These are phyloP conservation scores for Caloboletus firmus DNA, from an alignment of 1,284 basidiomycete genomes.

Conservation along the genomic window DNA sequence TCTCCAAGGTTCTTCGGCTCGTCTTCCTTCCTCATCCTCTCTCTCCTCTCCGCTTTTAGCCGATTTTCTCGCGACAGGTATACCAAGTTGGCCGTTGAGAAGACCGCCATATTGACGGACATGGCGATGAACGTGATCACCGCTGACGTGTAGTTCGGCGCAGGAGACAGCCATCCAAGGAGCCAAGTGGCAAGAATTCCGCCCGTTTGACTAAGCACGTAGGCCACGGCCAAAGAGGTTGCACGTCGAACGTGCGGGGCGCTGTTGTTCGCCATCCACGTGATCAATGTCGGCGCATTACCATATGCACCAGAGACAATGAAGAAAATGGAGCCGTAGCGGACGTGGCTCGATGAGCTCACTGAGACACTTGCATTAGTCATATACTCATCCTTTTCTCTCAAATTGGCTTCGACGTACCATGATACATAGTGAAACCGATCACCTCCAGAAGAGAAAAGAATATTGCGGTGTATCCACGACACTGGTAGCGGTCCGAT, in stretches of 20 bases:
- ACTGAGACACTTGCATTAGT: conserved; percentile 9
- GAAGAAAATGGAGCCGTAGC: conserved; percentile 54
- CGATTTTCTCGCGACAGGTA: conserved; percentile 27
- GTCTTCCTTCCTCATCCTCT: conserved; percentile 9
- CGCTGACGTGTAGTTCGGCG: conserved; percentile 44
- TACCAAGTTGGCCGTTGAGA: conserved; percentile 34
- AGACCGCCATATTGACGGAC: conserved; percentile 35
- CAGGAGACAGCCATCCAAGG: conserved; percentile 43
- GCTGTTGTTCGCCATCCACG: conserved; percentile 62
- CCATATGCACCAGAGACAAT: conserved; percentile 48
- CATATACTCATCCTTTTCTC: not conserved
- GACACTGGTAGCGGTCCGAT: conserved; percentile 46
- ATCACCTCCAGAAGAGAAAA: conserved; percentile 39
- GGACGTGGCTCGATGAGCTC: conserved; percentile 35
- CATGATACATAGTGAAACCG: conserved; percentile 52
- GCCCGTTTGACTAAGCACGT: too few species aligned
- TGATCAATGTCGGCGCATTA: conserved; percentile 43
- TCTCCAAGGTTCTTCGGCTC: conserved; percentile 29
- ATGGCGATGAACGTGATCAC: conserved; percentile 40
- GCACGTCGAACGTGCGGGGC: conserved; percentile 55
- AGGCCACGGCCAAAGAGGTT: too few species aligned
- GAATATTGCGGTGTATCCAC: conserved; percentile 42
- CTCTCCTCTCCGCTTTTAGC: conserved; percentile 24
- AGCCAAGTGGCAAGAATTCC: conserved; percentile 61
- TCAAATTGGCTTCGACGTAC: conserved; percentile 27